A percentile compares a stretch with the other conserved stretches of the same genome.
phyloP scores from a whole-genome alignment of 2,329 filamentous ascomycete genomes.

The Sclerotiophoma versabilis region DNA sequence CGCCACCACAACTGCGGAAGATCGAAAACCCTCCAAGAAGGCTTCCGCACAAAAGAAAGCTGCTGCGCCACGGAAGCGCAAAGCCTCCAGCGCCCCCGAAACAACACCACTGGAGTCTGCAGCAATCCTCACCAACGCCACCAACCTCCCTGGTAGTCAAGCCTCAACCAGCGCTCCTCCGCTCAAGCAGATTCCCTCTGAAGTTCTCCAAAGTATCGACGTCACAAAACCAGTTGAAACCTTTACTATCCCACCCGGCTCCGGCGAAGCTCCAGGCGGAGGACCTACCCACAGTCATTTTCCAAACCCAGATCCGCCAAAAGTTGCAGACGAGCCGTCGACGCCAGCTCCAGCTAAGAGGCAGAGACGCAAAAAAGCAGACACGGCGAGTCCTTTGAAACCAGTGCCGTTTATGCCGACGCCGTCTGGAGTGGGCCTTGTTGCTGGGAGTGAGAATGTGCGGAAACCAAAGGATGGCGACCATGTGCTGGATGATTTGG shows the following conservation, averaged over 20 bases:
- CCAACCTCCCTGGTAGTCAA: too few relatives aligned
- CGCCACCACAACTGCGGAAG: neutral
- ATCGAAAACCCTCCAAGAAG: neutral
- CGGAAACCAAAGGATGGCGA: constrained; percentile 4
- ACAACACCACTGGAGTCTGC: neutral
- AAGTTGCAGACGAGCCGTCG: neutral
- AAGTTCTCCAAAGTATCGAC: too few relatives aligned
- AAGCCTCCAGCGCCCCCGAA: constrained; percentile 6
- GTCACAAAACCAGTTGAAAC: too few relatives aligned
- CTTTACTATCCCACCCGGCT: too few relatives aligned
- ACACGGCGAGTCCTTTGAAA: constrained; percentile 24
- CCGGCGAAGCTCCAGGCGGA: too few relatives aligned
- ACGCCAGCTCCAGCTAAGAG: constrained; percentile 41
- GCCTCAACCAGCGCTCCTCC: too few relatives aligned
- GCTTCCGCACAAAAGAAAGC: constrained; percentile 6
- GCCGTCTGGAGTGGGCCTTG: constrained; percentile 57
- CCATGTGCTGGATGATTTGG: constrained; percentile 36
- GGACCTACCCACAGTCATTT: too few relatives aligned
- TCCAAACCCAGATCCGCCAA: neutral
- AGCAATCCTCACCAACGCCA: neutral
- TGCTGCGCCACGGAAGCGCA: constrained; percentile 28
- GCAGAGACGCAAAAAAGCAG: constrained; percentile 28
- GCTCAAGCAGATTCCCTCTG: too few relatives aligned
- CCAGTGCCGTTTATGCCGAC: constrained; percentile 52
- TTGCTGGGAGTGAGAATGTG: constrained; percentile 46